Percentiles rank a stretch among this genome's conserved stretches.
Conservation (phyloP, 495 filamentous ascomycete species). For the Cenococcum geophilum region DNA sequence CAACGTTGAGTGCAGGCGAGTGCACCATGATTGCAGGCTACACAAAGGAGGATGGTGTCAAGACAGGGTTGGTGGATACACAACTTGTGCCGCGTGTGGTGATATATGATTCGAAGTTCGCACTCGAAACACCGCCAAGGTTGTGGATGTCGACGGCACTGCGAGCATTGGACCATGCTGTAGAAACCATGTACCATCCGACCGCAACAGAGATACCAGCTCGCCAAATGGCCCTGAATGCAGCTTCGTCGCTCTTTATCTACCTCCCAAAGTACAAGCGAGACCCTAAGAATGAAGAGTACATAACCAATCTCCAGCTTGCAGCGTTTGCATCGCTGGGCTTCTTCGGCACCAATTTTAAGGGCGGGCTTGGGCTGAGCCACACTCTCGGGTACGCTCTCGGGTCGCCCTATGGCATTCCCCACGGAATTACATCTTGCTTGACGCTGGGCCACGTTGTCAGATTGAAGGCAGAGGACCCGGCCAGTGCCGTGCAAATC, state of each 20-base stretch:
- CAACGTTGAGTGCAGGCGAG: slow-evolving; percentile 46
- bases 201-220: slow-evolving; percentile 45
- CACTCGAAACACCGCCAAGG: slow-evolving; percentile 39
- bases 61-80: slow-evolving; percentile 38
- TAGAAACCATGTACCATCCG: slow-evolving; percentile 47
- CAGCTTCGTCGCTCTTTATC: slow-evolving; percentile 40
- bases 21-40: slow-evolving; percentile 44
- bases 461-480: slow-evolving; percentile 39
- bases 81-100: slow-evolving; percentile 40
- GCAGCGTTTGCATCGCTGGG: slow-evolving; percentile 43
- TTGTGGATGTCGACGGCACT: slow-evolving; percentile 44
- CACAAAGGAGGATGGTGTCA: slow-evolving; percentile 40
- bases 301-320: slow-evolving; percentile 43
- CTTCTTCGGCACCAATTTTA: slow-evolving; percentile 42
- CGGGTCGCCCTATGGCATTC: slow-evolving; percentile 47
- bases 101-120: slow-evolving; percentile 45
- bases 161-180: slow-evolving; percentile 46
- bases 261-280: slow-evolving; percentile 41
- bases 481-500: slow-evolving; percentile 42
- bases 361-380: slow-evolving; percentile 42
- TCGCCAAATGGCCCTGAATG: slow-evolving; percentile 37
- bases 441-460: slow-evolving; percentile 45
- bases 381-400: slow-evolving; percentile 47
- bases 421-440: slow-evolving; percentile 48
- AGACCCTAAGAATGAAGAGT: slow-evolving; percentile 40